A percentile compares a stretch with the other conserved stretches of the same genome.
Conservation (phyloP, 2,329 filamentous ascomycete genomes). For the Clonostachys solani region DNA sequence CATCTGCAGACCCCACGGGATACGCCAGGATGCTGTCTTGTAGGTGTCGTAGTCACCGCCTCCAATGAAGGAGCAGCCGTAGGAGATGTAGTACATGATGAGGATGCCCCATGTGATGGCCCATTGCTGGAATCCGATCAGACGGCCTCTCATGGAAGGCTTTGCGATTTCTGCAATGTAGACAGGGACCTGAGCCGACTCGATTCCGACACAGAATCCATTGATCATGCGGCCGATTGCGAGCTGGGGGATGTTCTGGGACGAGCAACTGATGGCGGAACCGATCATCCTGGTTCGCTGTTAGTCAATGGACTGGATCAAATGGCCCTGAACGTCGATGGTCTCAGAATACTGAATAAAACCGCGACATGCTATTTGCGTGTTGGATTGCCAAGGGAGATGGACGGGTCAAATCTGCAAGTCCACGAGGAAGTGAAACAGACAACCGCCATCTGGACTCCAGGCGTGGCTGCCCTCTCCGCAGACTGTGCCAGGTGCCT, state of each 20-base stretch:
- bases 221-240: slow-evolving; percentile 58
- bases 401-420: no score
- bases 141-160: slow-evolving; percentile 53
- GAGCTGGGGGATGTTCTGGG: slow-evolving; percentile 43
- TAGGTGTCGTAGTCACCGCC: slow-evolving; percentile 16
- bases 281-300: slow-evolving; percentile 35
- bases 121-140: slow-evolving; percentile 71
- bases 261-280: slow-evolving; percentile 37
- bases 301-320: no score
- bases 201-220: slow-evolving; percentile 62
- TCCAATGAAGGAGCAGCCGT: slow-evolving; percentile 58
- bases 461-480: not conserved
- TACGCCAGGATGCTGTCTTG: slow-evolving; percentile 54
- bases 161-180: slow-evolving; percentile 63
- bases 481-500: not conserved
- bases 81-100: slow-evolving; percentile 67
- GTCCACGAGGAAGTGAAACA: not conserved
- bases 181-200: slow-evolving; percentile 63
- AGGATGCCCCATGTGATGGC: slow-evolving; percentile 65
- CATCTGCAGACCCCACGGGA: slow-evolving; percentile 64
- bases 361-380: no score
- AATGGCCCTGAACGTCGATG: no score
- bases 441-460: not conserved
- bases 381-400: no score
- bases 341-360: no score